Conservation (phyloP, 2,329 filamentous ascomycete genomes). For the Fusarium continuum region DNA sequence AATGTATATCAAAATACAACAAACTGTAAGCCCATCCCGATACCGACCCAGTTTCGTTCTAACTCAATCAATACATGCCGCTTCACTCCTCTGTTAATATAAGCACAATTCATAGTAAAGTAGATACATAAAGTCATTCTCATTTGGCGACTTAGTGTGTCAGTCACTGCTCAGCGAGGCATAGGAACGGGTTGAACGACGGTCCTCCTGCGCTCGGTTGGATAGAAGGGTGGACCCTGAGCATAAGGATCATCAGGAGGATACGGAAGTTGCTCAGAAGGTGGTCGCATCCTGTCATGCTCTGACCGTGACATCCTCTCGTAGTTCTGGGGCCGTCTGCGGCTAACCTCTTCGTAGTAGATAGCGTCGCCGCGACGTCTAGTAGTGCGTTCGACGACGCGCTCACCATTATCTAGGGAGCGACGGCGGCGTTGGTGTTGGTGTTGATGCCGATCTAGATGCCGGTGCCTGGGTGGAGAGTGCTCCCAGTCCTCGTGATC, state of each 20-base stretch:
- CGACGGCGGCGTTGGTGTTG: conserved; percentile 26
- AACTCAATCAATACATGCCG: not conserved
- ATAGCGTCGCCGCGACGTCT: conserved; percentile 27
- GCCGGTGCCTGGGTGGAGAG: conserved; percentile 19
- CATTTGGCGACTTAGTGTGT: not conserved
- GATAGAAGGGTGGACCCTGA: conserved; percentile 32
- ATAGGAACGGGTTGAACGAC: conserved; percentile 21
- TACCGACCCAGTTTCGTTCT: not conserved
- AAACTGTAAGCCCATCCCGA: conserved; percentile 6
- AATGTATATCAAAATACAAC: conserved; percentile 1
- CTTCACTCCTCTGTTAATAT: not conserved
- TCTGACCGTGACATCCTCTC: conserved; percentile 27
- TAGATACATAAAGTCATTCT: not conserved
- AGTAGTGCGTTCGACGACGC: conserved; percentile 22
- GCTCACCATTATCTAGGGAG: conserved; percentile 14
- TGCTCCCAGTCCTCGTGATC: conserved; percentile 46
- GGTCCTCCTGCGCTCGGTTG: conserved; percentile 22
- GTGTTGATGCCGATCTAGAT: conserved; percentile 14
- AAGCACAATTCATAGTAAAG: not conserved
- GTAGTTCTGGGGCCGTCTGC: conserved; percentile 25
- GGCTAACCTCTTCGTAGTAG: conserved; percentile 34
- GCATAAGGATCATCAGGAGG: conserved; percentile 31
- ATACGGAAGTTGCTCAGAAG: conserved; percentile 24
- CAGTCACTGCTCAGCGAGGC: conserved; percentile 17
- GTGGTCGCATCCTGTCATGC: conserved; percentile 19